Conservation (phyloP, 495 filamentous ascomycete species). For the Neurospora africana region DNA sequence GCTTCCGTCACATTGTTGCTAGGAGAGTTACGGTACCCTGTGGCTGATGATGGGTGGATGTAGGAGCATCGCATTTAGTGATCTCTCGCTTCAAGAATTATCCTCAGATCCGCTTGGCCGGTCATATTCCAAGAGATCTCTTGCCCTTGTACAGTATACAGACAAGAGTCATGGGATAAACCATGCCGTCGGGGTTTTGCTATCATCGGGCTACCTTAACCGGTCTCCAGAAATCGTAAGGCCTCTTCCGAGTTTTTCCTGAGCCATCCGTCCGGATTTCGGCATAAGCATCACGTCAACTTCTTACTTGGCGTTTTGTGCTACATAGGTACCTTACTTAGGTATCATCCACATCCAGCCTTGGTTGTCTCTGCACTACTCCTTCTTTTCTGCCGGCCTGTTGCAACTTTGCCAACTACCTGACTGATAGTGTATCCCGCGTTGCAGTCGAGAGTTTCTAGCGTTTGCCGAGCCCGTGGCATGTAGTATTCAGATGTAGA, state of each 20-base stretch:
- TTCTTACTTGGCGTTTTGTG: background rate
- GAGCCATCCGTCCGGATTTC: background rate
- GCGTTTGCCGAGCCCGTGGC: background rate
- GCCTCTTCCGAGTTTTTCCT: background rate
- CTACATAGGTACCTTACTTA: background rate
- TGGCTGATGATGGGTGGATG: background rate
- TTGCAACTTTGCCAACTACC: background rate
- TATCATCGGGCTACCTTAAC: background rate
- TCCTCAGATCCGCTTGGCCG: background rate
- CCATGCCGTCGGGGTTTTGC: background rate
- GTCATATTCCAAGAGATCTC: background rate
- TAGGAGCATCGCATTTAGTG: background rate
- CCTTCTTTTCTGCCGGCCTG: background rate
- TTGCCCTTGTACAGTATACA: background rate
- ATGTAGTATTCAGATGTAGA: background rate
- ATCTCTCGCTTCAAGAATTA: background rate
- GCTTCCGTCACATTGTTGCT: background rate
- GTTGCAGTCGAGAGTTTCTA: background rate
- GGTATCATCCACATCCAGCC: background rate
- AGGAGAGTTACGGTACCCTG: background rate
- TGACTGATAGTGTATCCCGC: background rate
- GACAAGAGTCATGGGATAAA: background rate
- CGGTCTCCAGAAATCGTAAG: background rate
- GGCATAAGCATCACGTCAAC: background rate
- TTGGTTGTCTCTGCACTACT: background rate